Percentiles rank a stretch among this genome's conserved stretches.
Evolutionary conservation across 257 asterid genomes (phyloP).

Genomic region (Salvia rosmarinus): DNA sequence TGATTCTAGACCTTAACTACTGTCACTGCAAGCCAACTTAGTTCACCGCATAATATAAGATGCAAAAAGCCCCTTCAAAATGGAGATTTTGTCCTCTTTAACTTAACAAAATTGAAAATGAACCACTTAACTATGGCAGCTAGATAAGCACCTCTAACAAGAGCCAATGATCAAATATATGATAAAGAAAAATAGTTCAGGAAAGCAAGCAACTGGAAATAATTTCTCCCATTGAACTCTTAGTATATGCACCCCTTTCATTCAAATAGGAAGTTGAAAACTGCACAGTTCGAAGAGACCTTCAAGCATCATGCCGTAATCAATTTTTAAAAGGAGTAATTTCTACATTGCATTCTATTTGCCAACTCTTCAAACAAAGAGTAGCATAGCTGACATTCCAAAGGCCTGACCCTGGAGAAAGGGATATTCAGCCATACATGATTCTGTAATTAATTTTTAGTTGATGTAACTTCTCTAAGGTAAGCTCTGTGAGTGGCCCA

Average conservation of each 20-base stretch:
- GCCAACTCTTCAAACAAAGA: not conserved
- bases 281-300: not conserved
- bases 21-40: conserved; percentile 11
- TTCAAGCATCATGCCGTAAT: conserved; percentile 1
- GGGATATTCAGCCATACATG: not conserved
- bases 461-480: not conserved
- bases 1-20: not conserved
- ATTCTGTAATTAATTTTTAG: conserved; percentile 15
- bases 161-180: not conserved
- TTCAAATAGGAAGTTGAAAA: not conserved
- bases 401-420: not conserved
- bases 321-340: not conserved
- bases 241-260: conserved; percentile 12
- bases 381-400: not conserved
- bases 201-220: not conserved
- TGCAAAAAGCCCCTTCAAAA: not conserved
- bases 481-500: not conserved
- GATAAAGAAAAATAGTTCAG: not conserved
- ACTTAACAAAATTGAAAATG: not conserved
- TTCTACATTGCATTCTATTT: not conserved
- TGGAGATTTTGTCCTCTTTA: not conserved
- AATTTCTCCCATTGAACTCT: not conserved
- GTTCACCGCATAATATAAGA: not conserved
- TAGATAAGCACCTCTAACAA: not conserved
- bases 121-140: not conserved